Conservation (phyloP, 305 asterid species). For the Fraxinus greggii region DNA sequence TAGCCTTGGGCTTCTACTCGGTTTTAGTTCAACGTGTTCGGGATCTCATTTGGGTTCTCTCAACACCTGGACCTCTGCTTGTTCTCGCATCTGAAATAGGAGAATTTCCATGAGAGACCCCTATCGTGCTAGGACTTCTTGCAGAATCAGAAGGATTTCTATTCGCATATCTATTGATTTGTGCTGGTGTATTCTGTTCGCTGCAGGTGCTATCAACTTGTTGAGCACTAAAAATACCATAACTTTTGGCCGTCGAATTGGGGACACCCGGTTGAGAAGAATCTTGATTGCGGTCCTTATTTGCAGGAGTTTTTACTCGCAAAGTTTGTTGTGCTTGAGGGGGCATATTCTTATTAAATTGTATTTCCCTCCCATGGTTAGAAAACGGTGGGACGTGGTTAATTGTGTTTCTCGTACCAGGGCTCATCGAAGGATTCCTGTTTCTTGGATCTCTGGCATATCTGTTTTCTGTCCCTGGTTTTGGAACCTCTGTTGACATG, state of each 20-base stretch:
- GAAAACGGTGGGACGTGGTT: constrained; percentile 19
- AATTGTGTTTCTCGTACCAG: constrained; percentile 28
- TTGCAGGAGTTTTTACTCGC: constrained; percentile 18
- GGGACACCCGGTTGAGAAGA: constrained; percentile 26
- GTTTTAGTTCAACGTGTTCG: constrained; percentile 25
- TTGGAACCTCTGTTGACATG: constrained; percentile 19
- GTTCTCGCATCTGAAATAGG: constrained; percentile 26
- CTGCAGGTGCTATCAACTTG: constrained; percentile 21
- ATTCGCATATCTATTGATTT: constrained; percentile 57
- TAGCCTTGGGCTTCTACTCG: constrained; percentile 28
- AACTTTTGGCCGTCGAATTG: constrained; percentile 45
- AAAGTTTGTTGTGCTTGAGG: constrained; percentile 30
- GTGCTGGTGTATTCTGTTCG: constrained; percentile 30
- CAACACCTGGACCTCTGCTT: constrained; percentile 27
- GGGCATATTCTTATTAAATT: constrained; percentile 19
- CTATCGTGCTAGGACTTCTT: constrained; percentile 31
- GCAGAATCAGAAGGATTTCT: constrained; percentile 33
- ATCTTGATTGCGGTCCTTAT: constrained; percentile 29
- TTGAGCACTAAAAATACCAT: constrained; percentile 45
- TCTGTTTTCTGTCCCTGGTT: constrained; percentile 21
- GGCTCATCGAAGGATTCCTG: constrained; percentile 13
- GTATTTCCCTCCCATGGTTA: constrained; percentile 31
- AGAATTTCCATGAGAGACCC: constrained; percentile 9
- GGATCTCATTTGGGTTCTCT: constrained; percentile 17
- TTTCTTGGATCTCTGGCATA: constrained; percentile 36